Evolutionary conservation across 2,329 filamentous ascomycete species (phyloP), one percentile per base, ranked within the genome.

Genomic region (Sclerotinia minor): DNA sequence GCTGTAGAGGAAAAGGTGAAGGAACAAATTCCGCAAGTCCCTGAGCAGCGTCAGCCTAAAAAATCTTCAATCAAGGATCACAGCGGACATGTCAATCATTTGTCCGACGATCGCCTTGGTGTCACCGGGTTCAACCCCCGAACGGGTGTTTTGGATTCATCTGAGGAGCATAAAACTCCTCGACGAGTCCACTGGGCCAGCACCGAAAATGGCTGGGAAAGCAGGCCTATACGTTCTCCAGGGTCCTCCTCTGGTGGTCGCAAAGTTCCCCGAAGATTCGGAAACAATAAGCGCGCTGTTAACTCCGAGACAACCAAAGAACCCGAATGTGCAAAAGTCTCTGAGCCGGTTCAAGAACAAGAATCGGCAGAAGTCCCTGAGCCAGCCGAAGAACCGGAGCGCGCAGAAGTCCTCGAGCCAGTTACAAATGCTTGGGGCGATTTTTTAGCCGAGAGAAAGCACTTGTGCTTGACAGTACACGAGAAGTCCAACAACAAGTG

Each of bases 101-200:
- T 24, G 17, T 7, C 24, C 15, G 64, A 59, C 19, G 68, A 69
- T 45, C 65, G 57, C 26, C 49, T 69, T 5, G 68, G 68, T 5
- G 60, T 69, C 6, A 61, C 65, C 5, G 68, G 68, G 7, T 47
- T 50, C n/a, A 69, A 69, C 38, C 65, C 60, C 38, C 29, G 68
- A 29, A 69, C 68, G n/a, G 68, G 68, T n/a, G 41, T 9, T 11
- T 29, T 64, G 6, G 61, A 64, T 24, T 41, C 38, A 6, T 44
- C 11, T 3, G 45, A 50, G 45, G 47, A 50, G 32, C 47, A 63
- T 24, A 26, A 38, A 5, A 24, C 9, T 26, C 59, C 32, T 5
- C 59, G 59, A 15, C 59, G 45, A 21, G 59, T 63, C 13, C 45
- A 32, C 9, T 63, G 59, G 59, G 59, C 29, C 32, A 26, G 26